Evolutionary conservation across 768 basidiomycete species (phyloP).

Genomic region (Cantharellus anzutake): DNA sequence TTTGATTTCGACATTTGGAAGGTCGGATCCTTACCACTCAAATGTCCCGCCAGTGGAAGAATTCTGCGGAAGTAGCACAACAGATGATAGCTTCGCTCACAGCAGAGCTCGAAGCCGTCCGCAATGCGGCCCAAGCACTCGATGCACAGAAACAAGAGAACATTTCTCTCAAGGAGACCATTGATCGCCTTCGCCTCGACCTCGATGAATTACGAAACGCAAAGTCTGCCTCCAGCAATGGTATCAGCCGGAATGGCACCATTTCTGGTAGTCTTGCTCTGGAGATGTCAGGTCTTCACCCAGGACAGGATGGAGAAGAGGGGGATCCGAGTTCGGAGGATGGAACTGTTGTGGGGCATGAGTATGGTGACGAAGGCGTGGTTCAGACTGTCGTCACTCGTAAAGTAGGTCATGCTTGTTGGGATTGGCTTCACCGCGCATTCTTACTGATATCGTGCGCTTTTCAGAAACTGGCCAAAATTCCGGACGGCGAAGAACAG

Average conservation of each 20-base stretch:
- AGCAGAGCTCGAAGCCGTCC: conserved; percentile 45
- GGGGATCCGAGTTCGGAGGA: conserved; percentile 23
- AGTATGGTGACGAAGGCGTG: conserved; percentile 58
- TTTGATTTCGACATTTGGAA: background rate
- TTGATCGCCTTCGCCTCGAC: conserved; percentile 84
- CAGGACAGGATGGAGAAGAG: background rate
- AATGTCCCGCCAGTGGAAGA: background rate
- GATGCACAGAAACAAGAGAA: conserved; percentile 95
- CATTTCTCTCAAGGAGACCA: conserved; percentile 82
- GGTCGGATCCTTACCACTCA: background rate
- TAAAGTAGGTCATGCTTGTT: conserved; percentile 18
- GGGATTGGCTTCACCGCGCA: background rate
- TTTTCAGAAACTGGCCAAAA: conserved; percentile 11
- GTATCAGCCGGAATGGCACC: conserved; percentile 9
- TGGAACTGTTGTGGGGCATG: conserved; percentile 32
- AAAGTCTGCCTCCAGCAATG: conserved; percentile 4
- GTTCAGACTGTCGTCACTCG: conserved; percentile 75
- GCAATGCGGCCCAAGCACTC: conserved; percentile 50
- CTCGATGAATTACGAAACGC: conserved; percentile 72
- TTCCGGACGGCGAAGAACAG: no score
- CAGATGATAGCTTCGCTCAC: conserved; percentile 38
- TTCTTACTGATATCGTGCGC: conserved; percentile 15
- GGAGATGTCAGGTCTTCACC: conserved; percentile 16
- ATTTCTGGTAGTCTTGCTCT: conserved; percentile 16
- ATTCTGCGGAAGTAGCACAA: background rate